Conservation (phyloP, 352 stramenopile genomes). For the Globisporangium yorkense region DNA sequence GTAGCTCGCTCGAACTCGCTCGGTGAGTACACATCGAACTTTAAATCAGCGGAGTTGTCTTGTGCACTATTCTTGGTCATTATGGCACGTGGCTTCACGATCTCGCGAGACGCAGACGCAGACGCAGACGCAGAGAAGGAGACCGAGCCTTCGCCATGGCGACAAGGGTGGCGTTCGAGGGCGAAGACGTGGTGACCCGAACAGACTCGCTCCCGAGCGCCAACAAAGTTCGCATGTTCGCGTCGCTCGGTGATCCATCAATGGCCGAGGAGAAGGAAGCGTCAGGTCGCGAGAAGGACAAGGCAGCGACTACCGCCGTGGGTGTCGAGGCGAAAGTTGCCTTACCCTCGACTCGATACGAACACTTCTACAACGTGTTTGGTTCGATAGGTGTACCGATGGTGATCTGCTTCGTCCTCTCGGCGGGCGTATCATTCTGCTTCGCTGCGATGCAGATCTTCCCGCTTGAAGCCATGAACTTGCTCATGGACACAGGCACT, state of each 20-base stretch:
- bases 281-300: neutral
- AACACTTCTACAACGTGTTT: neutral
- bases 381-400: neutral
- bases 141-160: too few species aligned
- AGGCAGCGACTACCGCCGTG: neutral
- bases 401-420: neutral
- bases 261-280: neutral
- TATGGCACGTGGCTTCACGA: too few species aligned
- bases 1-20: too few species aligned
- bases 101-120: too few species aligned
- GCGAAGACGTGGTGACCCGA: too few species aligned
- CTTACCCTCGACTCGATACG: neutral
- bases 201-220: neutral
- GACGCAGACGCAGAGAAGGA: too few species aligned
- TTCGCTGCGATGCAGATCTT: constrained; percentile 13
- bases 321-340: neutral
- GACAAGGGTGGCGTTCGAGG: too few species aligned
- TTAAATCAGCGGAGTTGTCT: too few species aligned
- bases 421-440: constrained; percentile 3
- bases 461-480: constrained; percentile 14
- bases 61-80: too few species aligned
- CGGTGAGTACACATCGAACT: too few species aligned
- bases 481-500: constrained; percentile 16
- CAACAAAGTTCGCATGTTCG: neutral
- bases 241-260: neutral